phyloP scores from a whole-genome alignment of 176 grass and related monocot genomes.

The Aegilops sharonensis region DNA sequence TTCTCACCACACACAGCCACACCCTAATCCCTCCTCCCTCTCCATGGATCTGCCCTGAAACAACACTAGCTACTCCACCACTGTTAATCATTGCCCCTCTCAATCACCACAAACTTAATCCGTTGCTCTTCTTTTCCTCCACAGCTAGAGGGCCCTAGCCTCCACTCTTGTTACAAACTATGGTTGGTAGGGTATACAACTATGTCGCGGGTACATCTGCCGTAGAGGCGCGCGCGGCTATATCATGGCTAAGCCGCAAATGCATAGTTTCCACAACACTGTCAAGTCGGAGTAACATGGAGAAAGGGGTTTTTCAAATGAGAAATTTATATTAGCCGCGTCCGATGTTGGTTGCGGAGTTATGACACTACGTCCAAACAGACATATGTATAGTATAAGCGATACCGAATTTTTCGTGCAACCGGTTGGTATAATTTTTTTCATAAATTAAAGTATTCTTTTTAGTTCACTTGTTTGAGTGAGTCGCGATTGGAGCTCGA shows the following conservation, averaged over 20 bases:
- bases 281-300: neutral
- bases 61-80: neutral
- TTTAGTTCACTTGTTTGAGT: neutral
- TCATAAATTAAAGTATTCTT: neutral
- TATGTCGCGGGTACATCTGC: neutral
- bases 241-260: neutral
- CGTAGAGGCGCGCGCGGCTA: too few species aligned
- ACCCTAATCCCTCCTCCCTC: neutral
- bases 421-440: neutral
- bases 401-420: neutral
- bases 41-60: neutral
- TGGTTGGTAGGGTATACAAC: neutral
- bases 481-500: slow-evolving; percentile 7
- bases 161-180: neutral
- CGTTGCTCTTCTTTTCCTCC: neutral
- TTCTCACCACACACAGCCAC: neutral
- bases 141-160: neutral
- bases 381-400: neutral
- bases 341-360: neutral
- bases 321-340: neutral
- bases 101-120: neutral
- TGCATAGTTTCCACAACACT: neutral
- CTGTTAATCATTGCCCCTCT: neutral
- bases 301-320: neutral
- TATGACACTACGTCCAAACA: neutral